A percentile compares a stretch with the other conserved stretches of the same genome.
phyloP scores from a whole-genome alignment of 192 early-diverging fungal genomes.

The Entomortierella parvispora region DNA sequence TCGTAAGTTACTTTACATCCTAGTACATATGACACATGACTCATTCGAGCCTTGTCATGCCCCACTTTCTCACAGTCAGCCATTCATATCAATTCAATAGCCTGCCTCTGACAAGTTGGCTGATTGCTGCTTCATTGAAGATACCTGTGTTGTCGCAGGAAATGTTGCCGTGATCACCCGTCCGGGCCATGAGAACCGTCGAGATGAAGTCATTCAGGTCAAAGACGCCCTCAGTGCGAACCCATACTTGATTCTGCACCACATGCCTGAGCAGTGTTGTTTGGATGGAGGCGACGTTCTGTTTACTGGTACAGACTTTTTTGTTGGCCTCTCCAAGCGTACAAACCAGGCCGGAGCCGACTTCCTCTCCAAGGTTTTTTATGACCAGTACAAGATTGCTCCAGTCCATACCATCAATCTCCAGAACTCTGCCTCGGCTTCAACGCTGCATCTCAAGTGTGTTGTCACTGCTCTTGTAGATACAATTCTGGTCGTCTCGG shows the following conservation, averaged over 20 bases:
- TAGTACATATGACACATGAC: too few species aligned
- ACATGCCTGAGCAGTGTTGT: constrained; percentile 26
- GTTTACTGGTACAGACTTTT: constrained; percentile 33
- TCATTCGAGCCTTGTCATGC: too few species aligned
- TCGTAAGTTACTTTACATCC: background rate
- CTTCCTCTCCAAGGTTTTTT: constrained; percentile 26
- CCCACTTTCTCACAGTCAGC: too few species aligned
- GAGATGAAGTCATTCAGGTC: constrained; percentile 24
- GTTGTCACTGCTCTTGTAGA: constrained; percentile 31
- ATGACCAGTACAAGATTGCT: background rate
- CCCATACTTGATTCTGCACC: background rate
- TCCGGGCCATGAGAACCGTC: constrained; percentile 40
- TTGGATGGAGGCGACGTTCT: constrained; percentile 57
- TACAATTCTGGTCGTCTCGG: constrained; percentile 27
- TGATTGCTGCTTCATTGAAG: constrained; percentile 59
- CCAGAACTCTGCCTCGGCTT: constrained; percentile 7
- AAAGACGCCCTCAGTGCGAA: constrained; percentile 2
- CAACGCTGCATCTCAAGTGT: constrained; percentile 54
- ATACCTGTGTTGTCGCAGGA: constrained; percentile 42
- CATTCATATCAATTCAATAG: too few species aligned
- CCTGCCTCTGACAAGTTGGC: constrained; percentile 1
- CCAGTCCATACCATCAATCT: constrained; percentile 23
- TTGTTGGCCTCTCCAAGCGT: constrained; percentile 53
- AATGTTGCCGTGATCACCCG: constrained; percentile 39
- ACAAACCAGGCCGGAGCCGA: constrained; percentile 44